phyloP scores from a whole-genome alignment of 176 grass and related monocot genomes.

The Tillandsia leiboldiana region DNA sequence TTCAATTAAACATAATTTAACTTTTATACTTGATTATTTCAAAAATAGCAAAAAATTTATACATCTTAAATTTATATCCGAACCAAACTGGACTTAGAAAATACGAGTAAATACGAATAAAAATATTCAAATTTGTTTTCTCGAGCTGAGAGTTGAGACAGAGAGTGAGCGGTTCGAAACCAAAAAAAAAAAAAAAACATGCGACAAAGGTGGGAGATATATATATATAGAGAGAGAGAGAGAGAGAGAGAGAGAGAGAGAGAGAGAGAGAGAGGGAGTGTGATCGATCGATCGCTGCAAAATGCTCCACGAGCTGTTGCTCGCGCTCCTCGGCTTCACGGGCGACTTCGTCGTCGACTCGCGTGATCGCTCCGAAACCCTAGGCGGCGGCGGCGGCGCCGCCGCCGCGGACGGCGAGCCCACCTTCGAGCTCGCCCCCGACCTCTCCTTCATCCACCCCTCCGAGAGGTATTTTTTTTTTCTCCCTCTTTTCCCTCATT shows the following conservation, averaged over 20 bases:
- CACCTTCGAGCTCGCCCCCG: constrained; percentile 74
- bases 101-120: no score
- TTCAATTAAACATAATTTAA: no score
- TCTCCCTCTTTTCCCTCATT: background rate
- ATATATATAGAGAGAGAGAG: no score
- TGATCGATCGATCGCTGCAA: background rate
- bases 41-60: no score
- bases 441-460: constrained; percentile 80
- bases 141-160: background rate
- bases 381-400: constrained; percentile 17
- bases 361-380: constrained; percentile 12
- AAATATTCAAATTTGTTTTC: background rate
- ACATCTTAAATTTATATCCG: no score
- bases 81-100: no score
- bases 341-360: constrained; percentile 79
- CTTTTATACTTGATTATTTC: no score
- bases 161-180: background rate
- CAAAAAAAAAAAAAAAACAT: background rate
- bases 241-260: background rate
- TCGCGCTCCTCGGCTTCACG: constrained; percentile 83
- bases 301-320: constrained; percentile 95
- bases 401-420: constrained; percentile 22
- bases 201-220: no score
- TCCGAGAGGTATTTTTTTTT: constrained; percentile 45
- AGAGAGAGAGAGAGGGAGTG: background rate